Base-by-base conservation (phyloP, 2,329 filamentous ascomycete species). In the Penicillium sp. region DNA sequence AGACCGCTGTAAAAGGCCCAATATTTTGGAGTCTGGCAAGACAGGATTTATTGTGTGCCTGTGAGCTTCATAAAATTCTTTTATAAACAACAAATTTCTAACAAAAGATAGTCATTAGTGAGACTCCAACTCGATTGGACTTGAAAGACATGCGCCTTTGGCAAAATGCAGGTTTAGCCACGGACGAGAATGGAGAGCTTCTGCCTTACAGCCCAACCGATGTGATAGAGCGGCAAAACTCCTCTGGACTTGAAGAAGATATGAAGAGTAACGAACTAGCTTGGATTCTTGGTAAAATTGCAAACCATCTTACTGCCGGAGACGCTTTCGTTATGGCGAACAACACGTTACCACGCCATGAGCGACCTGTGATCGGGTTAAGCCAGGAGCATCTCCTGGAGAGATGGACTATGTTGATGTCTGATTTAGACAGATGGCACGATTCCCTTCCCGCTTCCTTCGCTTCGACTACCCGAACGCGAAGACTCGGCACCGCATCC, bases 381-480 rank as follows among this genome's bases (percentile, higher is more conserved):
- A 61, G 49, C 1, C 62, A 64, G 31, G 53, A 64, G n/a, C 44
- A 57, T 29, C 54, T 62, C 7, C 21, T 56, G 5, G 56, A 63
- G 24, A 79, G 80, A 61, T 85, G 83, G 83, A 73, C 76, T 52
- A 71, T 75, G 37, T 69, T 85, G 1, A 76, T 78, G 52, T 74
- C 73, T n/a, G 80, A 85, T 52, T 75, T 85, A 29, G 75, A 80
- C 44, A 71, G 76, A 16, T 86, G 83, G 83, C 73, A 80, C 61
- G 74, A 80, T 49, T 79, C 80, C 11, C 70, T 85, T 2, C 82
- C 83, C 0, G 73, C 78, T 21, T 81, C 79, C 8, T 86, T 85
- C 66, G 75, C 76, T 43, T 75, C 82, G 3, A 80, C 77, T 31
- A 80, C 80, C 11, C 74, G 75, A 33, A 72, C 78, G 13, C 79